Conservation (phyloP, 139 green algal species). For the Chlamydomonas incerta region DNA sequence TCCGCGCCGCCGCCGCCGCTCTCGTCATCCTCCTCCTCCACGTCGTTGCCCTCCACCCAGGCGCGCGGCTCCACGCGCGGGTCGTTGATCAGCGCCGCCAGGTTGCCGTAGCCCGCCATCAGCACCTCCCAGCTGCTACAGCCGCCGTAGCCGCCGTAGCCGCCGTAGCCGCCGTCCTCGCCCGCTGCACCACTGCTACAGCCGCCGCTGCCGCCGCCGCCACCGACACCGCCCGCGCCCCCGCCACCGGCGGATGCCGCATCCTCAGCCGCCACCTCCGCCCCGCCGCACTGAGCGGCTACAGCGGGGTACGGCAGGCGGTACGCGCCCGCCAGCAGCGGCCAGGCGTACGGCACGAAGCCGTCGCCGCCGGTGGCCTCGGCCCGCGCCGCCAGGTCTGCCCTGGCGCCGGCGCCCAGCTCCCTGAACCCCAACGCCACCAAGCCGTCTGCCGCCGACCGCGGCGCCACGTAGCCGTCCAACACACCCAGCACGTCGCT, state of each 20-base stretch:
- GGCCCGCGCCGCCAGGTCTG: background rate
- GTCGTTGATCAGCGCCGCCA: constrained; percentile 27
- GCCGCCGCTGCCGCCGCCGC: too few relatives aligned
- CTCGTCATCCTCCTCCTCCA: background rate
- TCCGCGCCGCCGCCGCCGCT: too few relatives aligned
- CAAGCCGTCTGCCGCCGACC: background rate
- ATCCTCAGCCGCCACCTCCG: too few relatives aligned
- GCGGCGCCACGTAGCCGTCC: constrained; percentile 19
- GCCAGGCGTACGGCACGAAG: background rate
- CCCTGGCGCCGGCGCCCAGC: background rate
- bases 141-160: too few relatives aligned
- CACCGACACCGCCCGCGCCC: too few relatives aligned
- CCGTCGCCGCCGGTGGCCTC: background rate
- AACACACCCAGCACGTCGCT: constrained; percentile 9
- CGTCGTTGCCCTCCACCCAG: constrained; percentile 19
- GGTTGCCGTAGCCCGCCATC: constrained; percentile 35
- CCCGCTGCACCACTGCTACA: too few relatives aligned
- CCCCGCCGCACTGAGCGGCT: too few relatives aligned
- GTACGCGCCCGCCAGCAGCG: constrained; percentile 7
- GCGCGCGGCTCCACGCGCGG: constrained; percentile 3
- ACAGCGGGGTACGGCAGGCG: constrained; percentile 21
- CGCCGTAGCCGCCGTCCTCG: too few relatives aligned
- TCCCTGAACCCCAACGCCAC: constrained; percentile 13
- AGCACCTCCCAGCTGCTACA: background rate
- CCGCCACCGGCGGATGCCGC: background rate